Evolutionary conservation across 2,329 filamentous ascomycete genomes (phyloP).

Genomic region (Dactylonectria macrodidyma): DNA sequence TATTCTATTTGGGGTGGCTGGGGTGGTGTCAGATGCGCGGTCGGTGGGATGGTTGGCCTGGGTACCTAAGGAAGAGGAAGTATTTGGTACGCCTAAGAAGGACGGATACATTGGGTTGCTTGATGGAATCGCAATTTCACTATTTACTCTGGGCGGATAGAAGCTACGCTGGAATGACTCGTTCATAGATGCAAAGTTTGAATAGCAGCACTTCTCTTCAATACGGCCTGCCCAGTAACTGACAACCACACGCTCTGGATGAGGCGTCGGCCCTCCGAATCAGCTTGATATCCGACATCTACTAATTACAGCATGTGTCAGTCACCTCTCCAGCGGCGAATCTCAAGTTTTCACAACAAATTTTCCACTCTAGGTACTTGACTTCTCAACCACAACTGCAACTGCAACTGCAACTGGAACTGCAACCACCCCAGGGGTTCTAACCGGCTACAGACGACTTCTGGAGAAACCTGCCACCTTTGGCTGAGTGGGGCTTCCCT

Average conservation of each 20-base stretch:
- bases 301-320: neutral
- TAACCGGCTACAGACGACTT: neutral
- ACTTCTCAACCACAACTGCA: neutral
- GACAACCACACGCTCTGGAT: neutral
- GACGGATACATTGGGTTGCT: neutral
- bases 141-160: neutral
- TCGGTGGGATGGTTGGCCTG: conserved; percentile 1
- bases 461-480: neutral
- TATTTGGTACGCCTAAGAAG: conserved; percentile 1
- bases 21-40: neutral
- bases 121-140: neutral
- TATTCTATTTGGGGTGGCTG: neutral
- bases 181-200: neutral
- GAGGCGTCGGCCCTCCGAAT: neutral
- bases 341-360: neutral
- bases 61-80: neutral
- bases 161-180: neutral
- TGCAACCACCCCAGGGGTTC: neutral
- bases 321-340: neutral
- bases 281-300: neutral
- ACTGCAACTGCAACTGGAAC: neutral
- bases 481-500: neutral
- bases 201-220: neutral
- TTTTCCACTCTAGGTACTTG: neutral
- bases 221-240: neutral